Percentiles rank a stretch among this genome's conserved stretches.
Conservation (phyloP, 1,139 yeast genomes). For the Candida freyschussii region DNA sequence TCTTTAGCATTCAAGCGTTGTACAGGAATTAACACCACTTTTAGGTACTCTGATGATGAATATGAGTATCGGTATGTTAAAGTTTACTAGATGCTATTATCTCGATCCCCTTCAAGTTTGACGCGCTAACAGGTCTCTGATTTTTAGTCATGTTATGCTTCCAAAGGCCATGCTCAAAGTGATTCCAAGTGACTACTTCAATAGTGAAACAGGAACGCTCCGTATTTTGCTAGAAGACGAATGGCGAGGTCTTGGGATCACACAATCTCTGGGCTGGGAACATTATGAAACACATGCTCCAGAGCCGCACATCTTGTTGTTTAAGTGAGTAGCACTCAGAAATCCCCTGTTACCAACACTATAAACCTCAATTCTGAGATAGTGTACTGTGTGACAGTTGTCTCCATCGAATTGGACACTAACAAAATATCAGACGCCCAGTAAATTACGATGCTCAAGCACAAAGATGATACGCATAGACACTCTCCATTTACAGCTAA, state of each 20-base stretch:
- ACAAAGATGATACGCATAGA: too few species aligned
- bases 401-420: too few species aligned
- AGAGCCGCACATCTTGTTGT: slow-evolving; percentile 92
- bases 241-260: slow-evolving; percentile 98
- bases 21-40: too few species aligned
- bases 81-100: too few species aligned
- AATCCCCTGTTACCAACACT: slow-evolving; percentile 1
- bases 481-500: too few species aligned
- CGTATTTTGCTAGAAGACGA: slow-evolving; percentile 91
- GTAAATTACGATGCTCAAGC: slow-evolving; percentile 25
- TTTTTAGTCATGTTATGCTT: slow-evolving; percentile 89
- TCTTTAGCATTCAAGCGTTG: slow-evolving; percentile 5
- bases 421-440: slow-evolving; percentile 22
- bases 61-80: slow-evolving; percentile 55
- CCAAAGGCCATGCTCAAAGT: slow-evolving; percentile 95
- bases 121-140: too few species aligned
- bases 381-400: too few species aligned
- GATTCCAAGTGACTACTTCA: slow-evolving; percentile 94
- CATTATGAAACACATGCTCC: slow-evolving; percentile 99
- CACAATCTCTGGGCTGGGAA: slow-evolving; percentile 97
- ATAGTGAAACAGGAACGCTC: slow-evolving; percentile 90
- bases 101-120: too few species aligned
- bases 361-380: too few species aligned
- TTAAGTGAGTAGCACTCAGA: slow-evolving; percentile 44
- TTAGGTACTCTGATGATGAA: slow-evolving; percentile 78